Evolutionary conservation across 768 basidiomycete species (phyloP).

Genomic region (Chalciporus sphaerocephalus): DNA sequence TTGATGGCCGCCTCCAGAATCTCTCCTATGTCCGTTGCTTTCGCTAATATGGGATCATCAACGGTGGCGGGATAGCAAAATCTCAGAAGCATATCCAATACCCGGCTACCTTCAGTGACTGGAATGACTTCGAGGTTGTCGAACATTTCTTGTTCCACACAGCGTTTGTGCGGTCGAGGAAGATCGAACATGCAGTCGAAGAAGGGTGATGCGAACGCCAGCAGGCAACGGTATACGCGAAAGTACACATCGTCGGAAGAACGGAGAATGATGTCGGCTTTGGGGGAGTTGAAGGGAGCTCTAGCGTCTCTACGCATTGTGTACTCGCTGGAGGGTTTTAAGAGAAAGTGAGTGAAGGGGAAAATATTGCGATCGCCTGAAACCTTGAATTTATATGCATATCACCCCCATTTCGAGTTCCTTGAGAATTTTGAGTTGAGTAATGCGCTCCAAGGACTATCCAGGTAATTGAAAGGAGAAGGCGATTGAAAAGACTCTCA

Average conservation of each 20-base stretch:
- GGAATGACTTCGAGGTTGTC: slow-evolving; percentile 24
- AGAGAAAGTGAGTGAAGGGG: neutral
- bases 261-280: slow-evolving; percentile 48
- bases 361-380: neutral
- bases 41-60: slow-evolving; percentile 17
- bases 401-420: neutral
- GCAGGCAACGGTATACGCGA: slow-evolving; percentile 23
- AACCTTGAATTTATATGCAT: slow-evolving; percentile 12
- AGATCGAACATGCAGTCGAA: slow-evolving; percentile 32
- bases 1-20: slow-evolving; percentile 31
- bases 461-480: no score
- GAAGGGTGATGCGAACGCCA: slow-evolving; percentile 28
- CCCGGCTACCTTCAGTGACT: slow-evolving; percentile 26
- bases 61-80: slow-evolving; percentile 35
- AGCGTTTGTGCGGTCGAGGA: slow-evolving; percentile 17
- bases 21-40: slow-evolving; percentile 15
- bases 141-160: slow-evolving; percentile 11
- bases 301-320: slow-evolving; percentile 21
- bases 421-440: slow-evolving; percentile 2
- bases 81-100: slow-evolving; percentile 30
- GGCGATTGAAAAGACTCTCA: no score
- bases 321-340: neutral
- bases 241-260: slow-evolving; percentile 41
- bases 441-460: neutral
- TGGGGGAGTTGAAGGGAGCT: slow-evolving; percentile 43